Evolutionary conservation across 2,329 filamentous ascomycete genomes (phyloP).

Genomic region (Cryphonectria japonica): DNA sequence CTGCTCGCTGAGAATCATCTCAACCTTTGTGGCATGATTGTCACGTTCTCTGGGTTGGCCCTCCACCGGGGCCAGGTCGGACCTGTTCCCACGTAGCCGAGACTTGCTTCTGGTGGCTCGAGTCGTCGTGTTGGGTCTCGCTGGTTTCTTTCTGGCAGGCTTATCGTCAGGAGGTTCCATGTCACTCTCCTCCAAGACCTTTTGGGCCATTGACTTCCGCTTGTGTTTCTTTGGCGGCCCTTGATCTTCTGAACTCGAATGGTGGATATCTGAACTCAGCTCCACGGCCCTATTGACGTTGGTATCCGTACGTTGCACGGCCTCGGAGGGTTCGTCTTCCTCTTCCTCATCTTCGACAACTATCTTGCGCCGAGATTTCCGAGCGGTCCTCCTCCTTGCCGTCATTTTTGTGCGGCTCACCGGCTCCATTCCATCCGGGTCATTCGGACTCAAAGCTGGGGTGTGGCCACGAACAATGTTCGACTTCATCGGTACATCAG

Average conservation of each 20-base stretch:
- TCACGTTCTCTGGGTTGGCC: constrained; percentile 8
- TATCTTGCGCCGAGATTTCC: constrained; percentile 9
- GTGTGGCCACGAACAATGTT: neutral
- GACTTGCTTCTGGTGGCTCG: constrained; percentile 13
- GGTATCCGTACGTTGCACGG: neutral
- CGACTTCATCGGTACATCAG: neutral
- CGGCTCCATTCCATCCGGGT: neutral
- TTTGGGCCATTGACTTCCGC: constrained; percentile 1
- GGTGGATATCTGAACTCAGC: neutral
- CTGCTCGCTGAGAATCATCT: constrained; percentile 18
- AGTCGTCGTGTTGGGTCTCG: neutral
- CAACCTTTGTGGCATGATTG: neutral
- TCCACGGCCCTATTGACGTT: neutral
- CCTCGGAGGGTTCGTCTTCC: neutral
- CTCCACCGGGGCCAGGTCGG: constrained; percentile 1
- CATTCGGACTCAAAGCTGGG: too few relatives aligned
- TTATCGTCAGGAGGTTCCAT: neutral
- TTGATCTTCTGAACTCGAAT: constrained; percentile 2
- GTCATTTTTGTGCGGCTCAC: neutral
- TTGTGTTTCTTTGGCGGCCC: constrained; percentile 10
- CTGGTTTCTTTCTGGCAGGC: neutral
- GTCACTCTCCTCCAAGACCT: neutral
- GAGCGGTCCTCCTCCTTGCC: neutral
- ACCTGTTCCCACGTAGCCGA: neutral
- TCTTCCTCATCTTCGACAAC: constrained; percentile 24